Conservation (phyloP, 2,329 filamentous ascomycete species). For the Thelonectria olida region DNA sequence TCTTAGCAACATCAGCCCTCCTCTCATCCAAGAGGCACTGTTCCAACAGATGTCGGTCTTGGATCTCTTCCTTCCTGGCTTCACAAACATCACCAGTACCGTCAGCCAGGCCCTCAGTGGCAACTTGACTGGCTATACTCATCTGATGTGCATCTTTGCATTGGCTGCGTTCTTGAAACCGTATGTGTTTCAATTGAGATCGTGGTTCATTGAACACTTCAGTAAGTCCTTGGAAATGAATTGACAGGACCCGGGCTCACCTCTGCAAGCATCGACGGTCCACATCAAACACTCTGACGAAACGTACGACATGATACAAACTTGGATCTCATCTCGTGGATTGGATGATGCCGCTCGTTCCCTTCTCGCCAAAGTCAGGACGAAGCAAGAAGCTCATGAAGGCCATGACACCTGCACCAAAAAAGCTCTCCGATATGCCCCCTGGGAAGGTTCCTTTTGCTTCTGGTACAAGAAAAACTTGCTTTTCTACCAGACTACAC, state of each 20-base stretch:
- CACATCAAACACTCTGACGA: slow-evolving; percentile 1
- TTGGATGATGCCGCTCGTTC: slow-evolving; percentile 2
- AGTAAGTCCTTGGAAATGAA: slow-evolving; percentile 10
- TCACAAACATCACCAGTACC: slow-evolving; percentile 18
- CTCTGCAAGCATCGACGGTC: slow-evolving; percentile 18
- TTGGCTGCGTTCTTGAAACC: slow-evolving; percentile 15
- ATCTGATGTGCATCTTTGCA: slow-evolving; percentile 19
- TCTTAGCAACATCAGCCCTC: slow-evolving; percentile 16
- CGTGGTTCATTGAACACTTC: slow-evolving; percentile 15
- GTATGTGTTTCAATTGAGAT: slow-evolving; percentile 11
- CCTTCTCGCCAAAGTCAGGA: not conserved
- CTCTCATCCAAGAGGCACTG: slow-evolving; percentile 15
- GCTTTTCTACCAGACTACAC: slow-evolving; percentile 22
- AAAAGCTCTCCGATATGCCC: slow-evolving; percentile 19
- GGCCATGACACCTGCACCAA: slow-evolving; percentile 1
- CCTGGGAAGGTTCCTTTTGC: slow-evolving; percentile 1
- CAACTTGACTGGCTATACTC: slow-evolving; percentile 17
- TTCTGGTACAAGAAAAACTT: slow-evolving; percentile 25
- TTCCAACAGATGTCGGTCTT: slow-evolving; percentile 16
- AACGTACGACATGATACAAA: slow-evolving; percentile 1
- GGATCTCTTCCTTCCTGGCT: slow-evolving; percentile 18
- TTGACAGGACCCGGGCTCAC: not conserved
- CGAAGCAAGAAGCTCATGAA: not conserved
- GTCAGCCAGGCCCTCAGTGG: slow-evolving; percentile 10
- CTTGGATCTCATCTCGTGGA: not conserved